Evolutionary conservation across 192 early-diverging fungal genomes (phyloP).

Genomic region (Coemansia aciculifera): DNA sequence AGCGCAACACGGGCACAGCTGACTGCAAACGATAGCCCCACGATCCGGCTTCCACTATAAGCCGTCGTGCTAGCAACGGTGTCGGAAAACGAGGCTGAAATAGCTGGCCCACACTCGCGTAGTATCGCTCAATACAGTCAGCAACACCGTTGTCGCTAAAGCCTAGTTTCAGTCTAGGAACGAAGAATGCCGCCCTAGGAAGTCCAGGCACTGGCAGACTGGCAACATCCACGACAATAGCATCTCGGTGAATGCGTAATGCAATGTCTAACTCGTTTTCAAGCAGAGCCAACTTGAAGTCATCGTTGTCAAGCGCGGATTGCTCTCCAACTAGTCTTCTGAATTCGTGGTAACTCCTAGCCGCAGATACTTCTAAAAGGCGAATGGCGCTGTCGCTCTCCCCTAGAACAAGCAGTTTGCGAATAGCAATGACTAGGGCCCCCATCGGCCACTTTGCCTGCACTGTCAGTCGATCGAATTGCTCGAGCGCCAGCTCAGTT

Average conservation of each 20-base stretch:
- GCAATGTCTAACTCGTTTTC: constrained; percentile 27
- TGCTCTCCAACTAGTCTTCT: neutral
- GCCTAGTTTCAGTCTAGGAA: neutral
- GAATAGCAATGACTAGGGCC: constrained; percentile 8
- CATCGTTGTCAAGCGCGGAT: neutral
- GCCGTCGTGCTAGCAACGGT: neutral
- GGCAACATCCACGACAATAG: neutral
- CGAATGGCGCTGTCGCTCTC: neutral
- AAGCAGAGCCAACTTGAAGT: neutral
- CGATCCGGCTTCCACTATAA: constrained; percentile 22
- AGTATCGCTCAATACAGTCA: constrained; percentile 11
- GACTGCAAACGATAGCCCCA: constrained; percentile 23
- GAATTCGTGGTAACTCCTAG: neutral
- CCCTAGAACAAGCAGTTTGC: neutral
- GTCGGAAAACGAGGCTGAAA: neutral
- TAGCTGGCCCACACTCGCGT: neutral
- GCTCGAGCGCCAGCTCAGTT: neutral
- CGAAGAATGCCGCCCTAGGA: constrained; percentile 21
- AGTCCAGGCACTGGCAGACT: neutral
- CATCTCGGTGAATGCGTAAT: neutral
- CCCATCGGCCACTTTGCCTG: constrained; percentile 29
- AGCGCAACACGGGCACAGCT: constrained; percentile 1
- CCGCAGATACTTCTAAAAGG: constrained; percentile 6
- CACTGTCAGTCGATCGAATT: constrained; percentile 1
- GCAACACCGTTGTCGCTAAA: neutral